Conservation (phyloP, 192 early-diverging fungal genomes). For the Chytriomyces hyalinus region DNA sequence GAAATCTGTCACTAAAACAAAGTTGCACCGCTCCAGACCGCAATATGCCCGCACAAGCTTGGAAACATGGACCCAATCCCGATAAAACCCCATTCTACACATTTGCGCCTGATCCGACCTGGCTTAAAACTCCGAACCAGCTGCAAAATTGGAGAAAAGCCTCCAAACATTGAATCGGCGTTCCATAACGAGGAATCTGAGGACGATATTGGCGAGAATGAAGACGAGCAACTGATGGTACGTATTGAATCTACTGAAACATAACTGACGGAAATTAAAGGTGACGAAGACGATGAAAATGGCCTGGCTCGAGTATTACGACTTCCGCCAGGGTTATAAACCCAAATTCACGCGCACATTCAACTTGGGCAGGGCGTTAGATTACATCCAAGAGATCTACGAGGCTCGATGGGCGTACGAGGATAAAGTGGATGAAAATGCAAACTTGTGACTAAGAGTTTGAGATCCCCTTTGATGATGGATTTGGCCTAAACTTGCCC, state of each 20-base stretch:
- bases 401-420: conserved; percentile 48
- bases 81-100: conserved; percentile 34
- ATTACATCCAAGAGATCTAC: conserved; percentile 54
- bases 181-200: conserved; percentile 28
- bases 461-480: neutral
- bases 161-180: neutral
- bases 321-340: conserved; percentile 38
- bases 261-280: neutral
- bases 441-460: neutral
- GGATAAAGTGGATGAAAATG: conserved; percentile 33
- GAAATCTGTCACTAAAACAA: too few species aligned
- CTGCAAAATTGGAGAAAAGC: conserved; percentile 30
- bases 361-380: conserved; percentile 36
- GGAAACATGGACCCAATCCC: conserved; percentile 28
- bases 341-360: conserved; percentile 37
- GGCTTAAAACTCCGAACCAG: conserved; percentile 42
- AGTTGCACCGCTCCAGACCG: conserved; percentile 33
- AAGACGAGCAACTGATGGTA: conserved; percentile 40
- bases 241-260: neutral
- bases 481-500: neutral
- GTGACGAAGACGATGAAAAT: conserved; percentile 41
- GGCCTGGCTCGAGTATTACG: conserved; percentile 56
- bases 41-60: conserved; percentile 52
- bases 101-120: conserved; percentile 49
- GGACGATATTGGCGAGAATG: conserved; percentile 37